Base-by-base conservation (phyloP, 78 protist species). In the Chrysochromulina parva region DNA sequence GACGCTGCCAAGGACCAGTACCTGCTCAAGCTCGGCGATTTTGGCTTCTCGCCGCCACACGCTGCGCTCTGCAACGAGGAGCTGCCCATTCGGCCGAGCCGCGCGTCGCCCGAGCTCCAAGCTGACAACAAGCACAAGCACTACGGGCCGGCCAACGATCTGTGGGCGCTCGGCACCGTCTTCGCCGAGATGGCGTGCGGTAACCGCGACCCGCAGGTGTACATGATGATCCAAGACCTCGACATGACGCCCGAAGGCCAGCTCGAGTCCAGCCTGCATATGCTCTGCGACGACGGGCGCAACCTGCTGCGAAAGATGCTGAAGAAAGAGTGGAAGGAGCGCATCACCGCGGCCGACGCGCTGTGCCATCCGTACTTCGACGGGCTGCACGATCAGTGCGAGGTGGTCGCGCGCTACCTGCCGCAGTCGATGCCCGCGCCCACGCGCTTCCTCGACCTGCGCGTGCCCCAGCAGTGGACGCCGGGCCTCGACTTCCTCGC, bases 291-390 rank as follows among this genome's bases (percentile, higher is more conserved):
- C 28, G n/a, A 74, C 82, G 82, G 57, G 19, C 82, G 55, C 82
- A 92, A 93, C 62, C 78, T 93, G 19, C 16, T 93, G 89, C 57
- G 76, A 14, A 87, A 88, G 82, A 22, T 93, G 48, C 52, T 93
- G 84, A 19, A 9, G 3, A 38, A 17, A 60, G 90, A 93, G n/a
- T 87, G 91, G 38, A 7, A 3, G 16, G 48, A 76, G 38, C 57
- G 95, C 22, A 85, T 82, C 80, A 90, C 90, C n/a, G 95, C 93
- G 20, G 66, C 60, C 22, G 82, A 89, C 28, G 92, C 93, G 55
- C 87, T 93, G 13, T 17, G 10, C 24, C 95, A 93, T 38, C 95
- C 92, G 9, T 90, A 90, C 88, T 81, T 90, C 50, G 60, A 11
- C 19, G 62, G 26, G 19, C 47, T 78, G n/a, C 62, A 50, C 62